Conservation (phyloP, 352 stramenopile genomes). For the Phytophthora melonis region DNA sequence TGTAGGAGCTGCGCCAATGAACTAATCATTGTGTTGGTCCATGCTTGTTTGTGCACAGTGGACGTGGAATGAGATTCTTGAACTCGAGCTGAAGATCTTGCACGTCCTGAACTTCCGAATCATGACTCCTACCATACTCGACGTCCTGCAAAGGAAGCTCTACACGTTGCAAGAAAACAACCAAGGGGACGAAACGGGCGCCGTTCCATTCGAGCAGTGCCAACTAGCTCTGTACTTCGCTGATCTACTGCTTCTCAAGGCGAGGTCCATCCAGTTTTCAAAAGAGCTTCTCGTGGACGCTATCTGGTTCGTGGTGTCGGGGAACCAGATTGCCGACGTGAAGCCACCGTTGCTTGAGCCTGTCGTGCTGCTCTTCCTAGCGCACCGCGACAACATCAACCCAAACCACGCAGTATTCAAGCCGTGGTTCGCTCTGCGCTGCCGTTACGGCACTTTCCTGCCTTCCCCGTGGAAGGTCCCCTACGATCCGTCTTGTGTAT, state of each 20-base stretch:
- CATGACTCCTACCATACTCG: conserved; percentile 60
- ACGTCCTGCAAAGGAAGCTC: conserved; percentile 53
- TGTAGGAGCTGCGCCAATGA: neutral
- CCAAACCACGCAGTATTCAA: conserved; percentile 57
- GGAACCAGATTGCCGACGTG: conserved; percentile 57
- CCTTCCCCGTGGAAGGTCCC: conserved; percentile 63
- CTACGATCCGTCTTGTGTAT: conserved; percentile 60
- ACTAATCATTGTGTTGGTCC: conserved; percentile 8
- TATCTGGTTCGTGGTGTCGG: conserved; percentile 66
- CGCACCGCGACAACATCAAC: conserved; percentile 77
- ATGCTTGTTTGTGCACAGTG: conserved; percentile 41
- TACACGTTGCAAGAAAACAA: conserved; percentile 28
- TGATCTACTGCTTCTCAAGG: conserved; percentile 62
- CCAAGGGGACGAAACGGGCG: conserved; percentile 7
- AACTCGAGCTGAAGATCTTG: conserved; percentile 56
- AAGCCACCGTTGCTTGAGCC: conserved; percentile 56
- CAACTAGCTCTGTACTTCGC: conserved; percentile 72
- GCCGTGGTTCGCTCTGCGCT: conserved; percentile 74
- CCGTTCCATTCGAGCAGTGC: conserved; percentile 38
- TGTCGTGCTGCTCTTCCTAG: conserved; percentile 68
- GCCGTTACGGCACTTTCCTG: conserved; percentile 61
- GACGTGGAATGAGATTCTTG: conserved; percentile 72
- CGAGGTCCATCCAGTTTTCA: conserved; percentile 49
- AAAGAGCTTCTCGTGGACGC: conserved; percentile 63
- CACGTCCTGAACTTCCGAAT: conserved; percentile 60